Evolutionary conservation across 2,329 filamentous ascomycete genomes (phyloP).

Genomic region (Fusarium sp.): DNA sequence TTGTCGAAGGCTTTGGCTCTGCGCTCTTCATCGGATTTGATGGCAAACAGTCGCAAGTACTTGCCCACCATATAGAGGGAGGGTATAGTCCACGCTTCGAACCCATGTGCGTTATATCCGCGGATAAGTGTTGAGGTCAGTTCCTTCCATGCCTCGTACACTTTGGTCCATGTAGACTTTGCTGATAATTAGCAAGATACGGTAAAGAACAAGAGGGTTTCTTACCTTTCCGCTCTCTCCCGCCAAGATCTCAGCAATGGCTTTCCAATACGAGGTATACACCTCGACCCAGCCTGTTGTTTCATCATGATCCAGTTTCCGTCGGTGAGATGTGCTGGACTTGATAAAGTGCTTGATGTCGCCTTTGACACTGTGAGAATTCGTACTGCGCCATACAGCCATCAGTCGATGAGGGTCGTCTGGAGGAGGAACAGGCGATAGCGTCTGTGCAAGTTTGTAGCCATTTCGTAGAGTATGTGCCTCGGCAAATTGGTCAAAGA

Average conservation of each 20-base stretch:
- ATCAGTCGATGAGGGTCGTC: constrained; percentile 75
- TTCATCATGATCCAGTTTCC: constrained; percentile 74
- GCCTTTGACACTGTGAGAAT: constrained; percentile 72
- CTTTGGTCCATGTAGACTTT: constrained; percentile 78
- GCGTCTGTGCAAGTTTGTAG: constrained; percentile 78
- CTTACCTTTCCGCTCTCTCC: constrained; percentile 58
- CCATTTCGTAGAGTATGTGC: constrained; percentile 77
- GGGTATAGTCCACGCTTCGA: constrained; percentile 93
- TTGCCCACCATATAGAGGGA: constrained; percentile 90
- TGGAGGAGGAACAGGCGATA: constrained; percentile 77
- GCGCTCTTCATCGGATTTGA: constrained; percentile 85
- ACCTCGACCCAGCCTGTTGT: constrained; percentile 88
- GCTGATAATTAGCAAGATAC: constrained; percentile 29
- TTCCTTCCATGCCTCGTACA: constrained; percentile 92
- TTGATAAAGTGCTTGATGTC: constrained; percentile 81
- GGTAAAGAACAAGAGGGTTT: not conserved
- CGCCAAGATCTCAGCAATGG: constrained; percentile 78
- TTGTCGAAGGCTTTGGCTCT: constrained; percentile 54
- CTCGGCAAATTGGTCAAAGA: constrained; percentile 80
- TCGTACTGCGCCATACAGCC: constrained; percentile 79
- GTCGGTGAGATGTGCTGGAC: constrained; percentile 67
- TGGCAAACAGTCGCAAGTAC: constrained; percentile 88
- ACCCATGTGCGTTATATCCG: constrained; percentile 81
- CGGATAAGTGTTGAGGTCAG: constrained; percentile 81
- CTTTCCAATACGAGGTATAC: constrained; percentile 87